Base-by-base conservation (phyloP, 768 basidiomycete genomes). In the Lentinula lateritia region DNA sequence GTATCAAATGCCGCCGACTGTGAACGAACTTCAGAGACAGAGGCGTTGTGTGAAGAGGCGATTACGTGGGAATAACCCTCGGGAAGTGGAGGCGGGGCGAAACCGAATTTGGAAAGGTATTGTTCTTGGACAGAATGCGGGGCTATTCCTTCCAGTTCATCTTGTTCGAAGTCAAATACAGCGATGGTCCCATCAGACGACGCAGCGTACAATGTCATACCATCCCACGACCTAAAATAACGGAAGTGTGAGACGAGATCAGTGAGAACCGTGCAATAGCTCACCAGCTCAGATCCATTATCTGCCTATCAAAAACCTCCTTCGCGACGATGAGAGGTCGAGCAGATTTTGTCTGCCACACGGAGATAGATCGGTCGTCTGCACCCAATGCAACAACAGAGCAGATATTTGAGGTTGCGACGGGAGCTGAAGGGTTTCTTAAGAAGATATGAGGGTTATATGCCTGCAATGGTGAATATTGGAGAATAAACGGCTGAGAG, bases 361-460 rank as follows among this genome's bases (percentile, higher is more conserved):
- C 85, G 3, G 95, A 97, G 34, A 99, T 87, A 6, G 92, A 93
- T 62, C 93, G 83, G 70, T 97, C 94, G 67, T 96, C 94, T 0
- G 94, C 93, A 38, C 95, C 95, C 13, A 99, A 82, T 1, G 97
- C 97, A 16, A 94, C 90, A 10, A 96, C 90, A 12, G 93, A 93
- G 65, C 92, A 94, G 61, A 94, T 90, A 66, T 95, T 96, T 10
- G 85, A 82, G 0, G 92, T 92, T 8, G 83, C 81, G 5, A 93
- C 83, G 2, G 89, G 83, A 12, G 79, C 71, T 3, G 78, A 74
- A 2, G 88, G 81, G 63, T 93, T 87, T 6, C 92, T 87, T 58
- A 95, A 79, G 73, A 98, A 98, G 18, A 98, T 89, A 64, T 95
- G 90, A 0, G 97, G 97, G 68, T 96, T 97, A 74, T 98, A 99